phyloP scores from a whole-genome alignment of 2,329 filamentous ascomycete genomes.

The Curvularia lunata region DNA sequence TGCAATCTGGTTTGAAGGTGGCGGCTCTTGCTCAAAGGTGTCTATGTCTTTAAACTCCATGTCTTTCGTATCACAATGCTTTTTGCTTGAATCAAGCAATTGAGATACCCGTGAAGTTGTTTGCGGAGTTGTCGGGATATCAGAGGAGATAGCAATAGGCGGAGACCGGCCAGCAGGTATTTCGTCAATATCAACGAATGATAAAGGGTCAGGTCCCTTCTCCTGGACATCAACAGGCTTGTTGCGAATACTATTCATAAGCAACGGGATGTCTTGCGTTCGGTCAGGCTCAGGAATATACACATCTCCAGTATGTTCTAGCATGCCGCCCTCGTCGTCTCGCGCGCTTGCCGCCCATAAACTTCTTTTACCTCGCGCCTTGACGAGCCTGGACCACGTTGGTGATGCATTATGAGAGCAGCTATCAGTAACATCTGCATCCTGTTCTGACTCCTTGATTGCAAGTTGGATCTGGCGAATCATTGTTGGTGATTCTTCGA shows the following conservation, averaged over 20 bases:
- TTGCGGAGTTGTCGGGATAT: slow-evolving; percentile 26
- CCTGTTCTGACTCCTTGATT: slow-evolving; percentile 43
- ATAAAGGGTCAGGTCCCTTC: neutral
- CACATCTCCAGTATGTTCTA: slow-evolving; percentile 35
- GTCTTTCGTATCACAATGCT: neutral
- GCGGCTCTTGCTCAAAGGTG: slow-evolving; percentile 27
- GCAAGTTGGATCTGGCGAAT: slow-evolving; percentile 47
- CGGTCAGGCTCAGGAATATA: slow-evolving; percentile 42
- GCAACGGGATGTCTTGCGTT: slow-evolving; percentile 39
- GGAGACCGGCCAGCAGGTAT: slow-evolving; percentile 11
- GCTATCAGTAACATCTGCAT: slow-evolving; percentile 11
- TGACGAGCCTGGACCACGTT: slow-evolving; percentile 29
- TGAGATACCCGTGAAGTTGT: slow-evolving; percentile 1
- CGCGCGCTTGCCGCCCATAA: slow-evolving; percentile 46
- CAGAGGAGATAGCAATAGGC: slow-evolving; percentile 31
- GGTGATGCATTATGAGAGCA: neutral
- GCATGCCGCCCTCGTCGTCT: slow-evolving; percentile 39
- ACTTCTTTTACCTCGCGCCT: slow-evolving; percentile 28
- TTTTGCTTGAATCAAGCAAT: neutral
- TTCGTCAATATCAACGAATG: slow-evolving; percentile 33
- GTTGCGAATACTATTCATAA: slow-evolving; percentile 29
- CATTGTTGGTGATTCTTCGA: slow-evolving; percentile 47
- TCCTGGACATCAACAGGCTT: slow-evolving; percentile 1
- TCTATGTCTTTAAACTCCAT: slow-evolving; percentile 36
- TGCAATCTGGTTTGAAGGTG: slow-evolving; percentile 38